Evolutionary conservation across 2,329 filamentous ascomycete genomes (phyloP), one percentile per base, ranked within the genome.

Genomic region (Grosmannia serpens): DNA sequence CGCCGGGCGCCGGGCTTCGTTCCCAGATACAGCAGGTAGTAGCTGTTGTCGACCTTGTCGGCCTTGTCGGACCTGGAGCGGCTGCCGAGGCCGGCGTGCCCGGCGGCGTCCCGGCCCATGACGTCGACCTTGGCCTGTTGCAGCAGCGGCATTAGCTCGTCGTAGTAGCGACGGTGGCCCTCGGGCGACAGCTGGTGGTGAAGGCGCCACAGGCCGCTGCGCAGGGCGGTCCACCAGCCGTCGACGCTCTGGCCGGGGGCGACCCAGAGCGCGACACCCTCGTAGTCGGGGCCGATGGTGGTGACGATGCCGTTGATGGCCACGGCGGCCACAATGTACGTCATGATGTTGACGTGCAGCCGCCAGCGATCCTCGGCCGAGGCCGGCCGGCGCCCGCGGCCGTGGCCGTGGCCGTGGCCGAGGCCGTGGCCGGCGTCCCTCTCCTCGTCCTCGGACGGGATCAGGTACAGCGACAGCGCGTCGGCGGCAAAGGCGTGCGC

Each of bases 21-120:
- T 62, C 89, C 89, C 61, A 95, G 77, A 71, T 92, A 94, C 53
- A 91, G 87, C 58, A 95, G 83, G 70, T 94, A 94, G 79, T 88
- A 94, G 67, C 81, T 84, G 61, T 62, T 31, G 55, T 62, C 59
- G 13, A 20, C 31, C 13, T 38, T n/a, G n/a, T n/a, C n/a, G n/a
- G n/a, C n/a, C n/a, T n/a, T n/a, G n/a, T n/a, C n/a, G n/a, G n/a
- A 15, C 15, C 9, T 38, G 35, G 35, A 17, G 35, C n/a, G n/a
- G n/a, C n/a, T n/a, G n/a, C n/a, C n/a, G n/a, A n/a, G 7, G 31
- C 31, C 11, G 31, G n/a, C n/a, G 15, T 20, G 22, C 9, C 44
- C 24, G 61, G 87, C 77, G 64, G 76, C 70, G 68, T 83, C 79
- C 46, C 80, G 76, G 26, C 86, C 85, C 70, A 94, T 80, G 61